Evolutionary conservation across 177 flowering plant species (phyloP).

Genomic region (Vitis hybrid): DNA sequence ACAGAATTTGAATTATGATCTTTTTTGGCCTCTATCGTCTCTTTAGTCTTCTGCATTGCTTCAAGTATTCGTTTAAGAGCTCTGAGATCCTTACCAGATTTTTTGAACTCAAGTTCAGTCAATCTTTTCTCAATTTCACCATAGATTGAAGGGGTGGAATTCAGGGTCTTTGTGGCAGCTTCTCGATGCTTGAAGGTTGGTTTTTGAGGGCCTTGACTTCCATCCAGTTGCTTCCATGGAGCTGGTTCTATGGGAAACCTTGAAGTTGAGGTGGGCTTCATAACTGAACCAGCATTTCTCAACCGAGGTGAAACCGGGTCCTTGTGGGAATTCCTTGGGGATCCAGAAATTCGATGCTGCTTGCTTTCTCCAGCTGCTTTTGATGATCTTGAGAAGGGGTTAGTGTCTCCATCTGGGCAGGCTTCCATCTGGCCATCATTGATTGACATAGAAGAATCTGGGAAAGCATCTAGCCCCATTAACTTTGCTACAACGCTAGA

Average conservation of each 20-base stretch:
- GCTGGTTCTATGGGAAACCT: constrained; percentile 65
- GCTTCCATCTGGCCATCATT: constrained; percentile 23
- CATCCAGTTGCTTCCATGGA: constrained; percentile 65
- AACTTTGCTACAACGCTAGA: constrained; percentile 60
- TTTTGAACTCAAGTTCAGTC: constrained; percentile 69
- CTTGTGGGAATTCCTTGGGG: constrained; percentile 33
- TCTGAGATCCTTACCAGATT: constrained; percentile 84
- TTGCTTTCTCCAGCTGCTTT: constrained; percentile 24
- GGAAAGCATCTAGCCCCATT: constrained; percentile 72
- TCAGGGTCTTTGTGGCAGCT: constrained; percentile 24
- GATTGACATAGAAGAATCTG: constrained; percentile 27
- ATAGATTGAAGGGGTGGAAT: constrained; percentile 55
- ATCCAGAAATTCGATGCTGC: constrained; percentile 28
- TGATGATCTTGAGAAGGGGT: constrained; percentile 31
- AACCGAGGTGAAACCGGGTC: constrained; percentile 32
- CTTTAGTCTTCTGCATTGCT: constrained; percentile 73
- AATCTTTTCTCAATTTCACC: constrained; percentile 85
- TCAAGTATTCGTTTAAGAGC: constrained; percentile 94
- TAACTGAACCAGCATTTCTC: constrained; percentile 26
- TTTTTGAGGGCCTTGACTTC: constrained; percentile 31
- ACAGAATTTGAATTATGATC: constrained; percentile 28
- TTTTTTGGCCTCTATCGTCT: constrained; percentile 32
- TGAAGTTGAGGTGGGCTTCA: constrained; percentile 44
- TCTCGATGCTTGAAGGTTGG: constrained; percentile 26
- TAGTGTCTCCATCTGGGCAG: constrained; percentile 11